Evolutionary conservation across 179 eudicot species (phyloP), one percentile per base, ranked within the genome.

Genomic region (Beta corolliflora): DNA sequence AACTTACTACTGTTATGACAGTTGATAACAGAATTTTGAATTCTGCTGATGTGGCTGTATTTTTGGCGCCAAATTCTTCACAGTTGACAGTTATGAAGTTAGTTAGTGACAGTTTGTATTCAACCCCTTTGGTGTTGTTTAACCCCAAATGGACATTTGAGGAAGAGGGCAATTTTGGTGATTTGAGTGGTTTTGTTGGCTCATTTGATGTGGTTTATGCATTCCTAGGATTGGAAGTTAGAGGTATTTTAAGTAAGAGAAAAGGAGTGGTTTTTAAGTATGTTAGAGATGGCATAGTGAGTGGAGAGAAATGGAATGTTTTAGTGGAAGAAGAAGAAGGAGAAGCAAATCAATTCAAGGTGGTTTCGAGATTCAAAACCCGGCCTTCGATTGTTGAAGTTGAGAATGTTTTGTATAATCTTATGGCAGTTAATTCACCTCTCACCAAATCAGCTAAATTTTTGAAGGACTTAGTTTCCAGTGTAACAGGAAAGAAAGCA

Each of bases 191-290:
- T 0, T 92, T 96, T 87, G 82, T 87, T 75, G 86, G 90, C 16
- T 90, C 99, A 55, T 95, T 95, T 75, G 92, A 93, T n/a, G 99
- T 95, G 52, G 82, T 95, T 21, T 95, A 92, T 84, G 93, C 98
- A 25, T 95, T 95, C 81, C 80, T 90, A 86, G 99, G 98, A 4
- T 85, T 93, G 85, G 98, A 91, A 78, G 98, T 95, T 21, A 89
- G 90, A 89, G 99, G 99, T 75, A 46, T 96, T 76, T 81, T 96
- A 82, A 96, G 93, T 71, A 92, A 86, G 91, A 85, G 94, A 87
- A 91, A 89, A 69, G 99, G 99, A 19, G 88, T 92, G 75, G 85
- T 96, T n/a, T 92, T 91, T 69, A 90, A 87, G 86, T 91, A 87
- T 80, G 95, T 86, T 56, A 90, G 81, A 86, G 92, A 92, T 59